phyloP scores from a whole-genome alignment of 805 yeast genomes.

The Barnettozyma populi region DNA sequence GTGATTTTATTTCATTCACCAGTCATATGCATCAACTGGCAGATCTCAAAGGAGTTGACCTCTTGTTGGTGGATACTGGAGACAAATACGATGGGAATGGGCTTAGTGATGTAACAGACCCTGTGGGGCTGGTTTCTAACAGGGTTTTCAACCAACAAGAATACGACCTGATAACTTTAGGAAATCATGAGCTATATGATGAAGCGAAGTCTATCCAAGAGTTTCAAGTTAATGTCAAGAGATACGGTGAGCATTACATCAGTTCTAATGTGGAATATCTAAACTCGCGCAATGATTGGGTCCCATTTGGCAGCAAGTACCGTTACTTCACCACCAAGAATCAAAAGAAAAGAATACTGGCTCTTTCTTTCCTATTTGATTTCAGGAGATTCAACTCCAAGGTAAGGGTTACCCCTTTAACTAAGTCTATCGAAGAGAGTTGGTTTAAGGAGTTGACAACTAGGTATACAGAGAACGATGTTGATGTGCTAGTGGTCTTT shows the following conservation, averaged over 20 bases:
- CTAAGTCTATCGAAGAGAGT: constrained; percentile 42
- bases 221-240: constrained; percentile 50
- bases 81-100: constrained; percentile 97
- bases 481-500: constrained; percentile 65
- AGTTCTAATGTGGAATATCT: constrained; percentile 65
- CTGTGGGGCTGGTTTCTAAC: constrained; percentile 63
- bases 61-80: constrained; percentile 79
- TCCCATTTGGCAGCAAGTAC: constrained; percentile 63
- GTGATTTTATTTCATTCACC: constrained; percentile 75
- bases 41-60: constrained; percentile 45
- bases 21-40: constrained; percentile 44
- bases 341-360: constrained; percentile 46
- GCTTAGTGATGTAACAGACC: constrained; percentile 66
- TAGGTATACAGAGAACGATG: constrained; percentile 30
- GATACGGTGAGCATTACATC: constrained; percentile 60
- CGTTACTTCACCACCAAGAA: constrained; percentile 61
- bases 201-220: constrained; percentile 63
- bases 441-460: constrained; percentile 58
- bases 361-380: constrained; percentile 77
- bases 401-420: constrained; percentile 60
- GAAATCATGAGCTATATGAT: constrained; percentile 85
- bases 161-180: constrained; percentile 77
- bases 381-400: constrained; percentile 56
- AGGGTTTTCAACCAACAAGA: constrained; percentile 57
- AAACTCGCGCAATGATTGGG: constrained; percentile 40